Percentiles rank a stretch among this genome's conserved stretches.
Conservation (phyloP, 2,329 filamentous ascomycete genomes). For the Ceratocystis cubensis region DNA sequence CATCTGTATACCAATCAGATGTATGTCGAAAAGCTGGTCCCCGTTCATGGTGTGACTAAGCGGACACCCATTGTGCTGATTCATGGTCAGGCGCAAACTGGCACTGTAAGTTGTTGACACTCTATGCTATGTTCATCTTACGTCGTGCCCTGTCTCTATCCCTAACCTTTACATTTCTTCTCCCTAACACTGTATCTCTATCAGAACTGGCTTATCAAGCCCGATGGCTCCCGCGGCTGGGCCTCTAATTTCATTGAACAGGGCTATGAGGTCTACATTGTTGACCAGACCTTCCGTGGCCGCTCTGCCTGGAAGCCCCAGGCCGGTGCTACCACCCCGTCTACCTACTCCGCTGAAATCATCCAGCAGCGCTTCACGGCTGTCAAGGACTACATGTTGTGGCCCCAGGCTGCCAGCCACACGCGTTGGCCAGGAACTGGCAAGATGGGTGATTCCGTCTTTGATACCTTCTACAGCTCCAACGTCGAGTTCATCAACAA, state of each 20-base stretch:
- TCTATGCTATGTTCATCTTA: slow-evolving; percentile 17
- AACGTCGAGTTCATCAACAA: slow-evolving; percentile 30
- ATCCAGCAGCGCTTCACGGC: slow-evolving; percentile 32
- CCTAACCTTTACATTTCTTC: neutral
- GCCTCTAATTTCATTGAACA: slow-evolving; percentile 35
- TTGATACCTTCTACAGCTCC: slow-evolving; percentile 33
- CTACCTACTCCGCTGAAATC: slow-evolving; percentile 28
- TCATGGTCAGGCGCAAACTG: slow-evolving; percentile 33
- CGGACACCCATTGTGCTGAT: slow-evolving; percentile 32
- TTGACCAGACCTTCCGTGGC: slow-evolving; percentile 36
- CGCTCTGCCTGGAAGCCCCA: slow-evolving; percentile 33
- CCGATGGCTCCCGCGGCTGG: slow-evolving; percentile 37
- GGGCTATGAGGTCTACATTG: slow-evolving; percentile 37
- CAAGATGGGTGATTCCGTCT: slow-evolving; percentile 30
- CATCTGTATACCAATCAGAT: slow-evolving; percentile 31
- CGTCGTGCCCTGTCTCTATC: neutral
- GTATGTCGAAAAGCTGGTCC: slow-evolving; percentile 40
- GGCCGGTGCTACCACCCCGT: slow-evolving; percentile 23
- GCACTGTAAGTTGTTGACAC: slow-evolving; percentile 27
- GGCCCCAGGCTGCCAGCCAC: slow-evolving; percentile 32
- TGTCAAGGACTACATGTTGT: slow-evolving; percentile 27
- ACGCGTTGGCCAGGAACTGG: slow-evolving; percentile 35
- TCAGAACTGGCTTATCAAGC: slow-evolving; percentile 36
- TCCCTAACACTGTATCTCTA: slow-evolving; percentile 22
- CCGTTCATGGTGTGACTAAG: slow-evolving; percentile 25